Base-by-base conservation (phyloP, 1,284 basidiomycete genomes). In the Fomes fomentarius region DNA sequence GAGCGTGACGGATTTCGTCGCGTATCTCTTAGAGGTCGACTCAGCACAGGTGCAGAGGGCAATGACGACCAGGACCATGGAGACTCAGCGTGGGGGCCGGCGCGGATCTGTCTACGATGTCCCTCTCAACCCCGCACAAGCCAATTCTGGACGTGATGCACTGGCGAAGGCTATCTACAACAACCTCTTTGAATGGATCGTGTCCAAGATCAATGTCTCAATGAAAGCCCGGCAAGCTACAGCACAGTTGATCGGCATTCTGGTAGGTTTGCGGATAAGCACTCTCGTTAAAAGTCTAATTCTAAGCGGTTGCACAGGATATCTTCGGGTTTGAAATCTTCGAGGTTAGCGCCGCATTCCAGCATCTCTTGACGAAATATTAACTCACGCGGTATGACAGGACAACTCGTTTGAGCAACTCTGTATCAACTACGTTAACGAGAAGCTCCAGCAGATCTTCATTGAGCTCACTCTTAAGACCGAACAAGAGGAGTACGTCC, bases 401-500 rank as follows among this genome's bases (percentile, higher is more conserved):
- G 92, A 98, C 73, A 99, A 99, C 76, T 97, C 94, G 7, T 98
- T 98, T 69, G 96, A 98, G 70, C 95, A 99, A 74, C 85, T 99
- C 19, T 99, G 97, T 78, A 99, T 99, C 83, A 99, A 99, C 79
- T 99, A 99, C 68, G 97, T 99, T 77, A 99, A 99, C 80, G 97
- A 99, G 75, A 98, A 98, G 75, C 83, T 95, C 9, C 96, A 98
- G 66, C 97, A 99, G 71, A 98, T 99, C 69, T 99, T 99, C 75
- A 99, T 99, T 69, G 96, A 99, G 72, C 81, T 99, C 46, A 99
- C 97, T 0, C 81, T 99, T 66, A 99, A 99, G 79, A 95, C 96
- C 12, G 97, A 99, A 71, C 97, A 99, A 74, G 97, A 99, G 71
- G 97, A 99, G 75, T 99, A 99, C 68, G 94, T 96, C 19, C 84